A percentile compares a stretch with the other conserved stretches of the same genome.
Evolutionary conservation across 2,329 filamentous ascomycete species (phyloP).

Genomic region (Trichoderma endophyticum): DNA sequence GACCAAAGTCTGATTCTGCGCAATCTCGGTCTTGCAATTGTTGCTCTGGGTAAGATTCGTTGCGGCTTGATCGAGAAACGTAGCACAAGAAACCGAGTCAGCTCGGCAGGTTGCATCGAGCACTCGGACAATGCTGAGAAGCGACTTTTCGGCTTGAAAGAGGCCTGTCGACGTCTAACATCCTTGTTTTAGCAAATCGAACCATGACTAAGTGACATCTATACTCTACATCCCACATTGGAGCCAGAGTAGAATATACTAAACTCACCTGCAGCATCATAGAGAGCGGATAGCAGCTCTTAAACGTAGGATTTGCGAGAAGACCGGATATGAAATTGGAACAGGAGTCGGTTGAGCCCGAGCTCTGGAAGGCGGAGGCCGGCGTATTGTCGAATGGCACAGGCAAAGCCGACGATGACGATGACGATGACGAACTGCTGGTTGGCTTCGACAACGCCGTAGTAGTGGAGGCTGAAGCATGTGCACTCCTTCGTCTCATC

Average conservation of each 20-base stretch:
- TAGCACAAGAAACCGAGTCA: conserved; percentile 62
- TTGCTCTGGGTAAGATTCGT: conserved; percentile 56
- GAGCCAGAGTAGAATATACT: neutral
- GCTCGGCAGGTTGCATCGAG: conserved; percentile 76
- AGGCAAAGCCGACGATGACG: conserved; percentile 45
- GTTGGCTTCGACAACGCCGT: conserved; percentile 8
- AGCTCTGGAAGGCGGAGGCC: conserved; percentile 57
- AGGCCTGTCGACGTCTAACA: conserved; percentile 74
- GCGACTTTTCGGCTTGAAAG: conserved; percentile 72
- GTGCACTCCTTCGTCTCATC: conserved; percentile 9
- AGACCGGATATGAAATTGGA: conserved; percentile 66
- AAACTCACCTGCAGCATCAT: conserved; percentile 70
- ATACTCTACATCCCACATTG: neutral
- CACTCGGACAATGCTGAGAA: conserved; percentile 68
- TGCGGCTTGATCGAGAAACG: conserved; percentile 63
- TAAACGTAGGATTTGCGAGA: conserved; percentile 63
- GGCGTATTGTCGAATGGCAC: conserved; percentile 65
- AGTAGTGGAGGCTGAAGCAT: neutral
- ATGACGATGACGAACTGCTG: neutral
- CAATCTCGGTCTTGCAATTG: conserved; percentile 71
- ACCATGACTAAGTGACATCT: neutral
- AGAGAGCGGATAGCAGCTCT: conserved; percentile 77
- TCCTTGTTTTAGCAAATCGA: conserved; percentile 24
- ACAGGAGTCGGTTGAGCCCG: conserved; percentile 51
- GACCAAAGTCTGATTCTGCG: conserved; percentile 65